phyloP scores from a whole-genome alignment of 805 yeast genomes.

The Komagataella phaffii region DNA sequence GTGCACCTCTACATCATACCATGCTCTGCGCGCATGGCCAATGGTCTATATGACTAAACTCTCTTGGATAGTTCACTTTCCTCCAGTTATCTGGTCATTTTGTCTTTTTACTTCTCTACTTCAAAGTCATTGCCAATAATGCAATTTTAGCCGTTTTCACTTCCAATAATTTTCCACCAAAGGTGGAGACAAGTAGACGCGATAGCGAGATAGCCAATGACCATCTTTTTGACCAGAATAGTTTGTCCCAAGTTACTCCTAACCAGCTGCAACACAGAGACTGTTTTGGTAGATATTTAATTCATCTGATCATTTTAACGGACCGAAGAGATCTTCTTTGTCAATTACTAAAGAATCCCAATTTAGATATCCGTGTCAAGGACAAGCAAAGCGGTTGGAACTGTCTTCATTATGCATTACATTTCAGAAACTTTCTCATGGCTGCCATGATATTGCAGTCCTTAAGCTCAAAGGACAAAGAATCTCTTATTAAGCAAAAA shows the following conservation, averaged over 20 bases:
- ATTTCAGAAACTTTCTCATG: conserved; percentile 40
- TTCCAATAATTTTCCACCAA: background rate
- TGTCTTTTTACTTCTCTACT: background rate
- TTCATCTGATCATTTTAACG: conserved; percentile 41
- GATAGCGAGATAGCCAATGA: conserved; percentile 1
- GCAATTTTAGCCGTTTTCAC: conserved; percentile 4
- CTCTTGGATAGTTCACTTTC: background rate
- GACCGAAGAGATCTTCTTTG: conserved; percentile 34
- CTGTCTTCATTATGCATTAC: conserved; percentile 59
- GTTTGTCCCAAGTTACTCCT: conserved; percentile 17
- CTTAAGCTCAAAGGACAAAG: conserved; percentile 6
- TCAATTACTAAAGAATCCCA: conserved; percentile 31
- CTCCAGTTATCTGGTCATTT: background rate
- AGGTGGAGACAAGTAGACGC: background rate
- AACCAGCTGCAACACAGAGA: conserved; percentile 38
- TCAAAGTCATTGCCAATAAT: background rate
- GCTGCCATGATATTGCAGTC: conserved; percentile 26
- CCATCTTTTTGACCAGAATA: conserved; percentile 1
- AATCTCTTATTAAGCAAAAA: conserved; percentile 32
- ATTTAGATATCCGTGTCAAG: conserved; percentile 26
- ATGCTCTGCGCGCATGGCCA: background rate
- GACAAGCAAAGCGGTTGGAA: conserved; percentile 81
- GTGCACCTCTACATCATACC: background rate
- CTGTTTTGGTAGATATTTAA: conserved; percentile 48
- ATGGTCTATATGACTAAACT: background rate